Conservation (phyloP, 1,139 yeast species). For the Taphrina deformans region DNA sequence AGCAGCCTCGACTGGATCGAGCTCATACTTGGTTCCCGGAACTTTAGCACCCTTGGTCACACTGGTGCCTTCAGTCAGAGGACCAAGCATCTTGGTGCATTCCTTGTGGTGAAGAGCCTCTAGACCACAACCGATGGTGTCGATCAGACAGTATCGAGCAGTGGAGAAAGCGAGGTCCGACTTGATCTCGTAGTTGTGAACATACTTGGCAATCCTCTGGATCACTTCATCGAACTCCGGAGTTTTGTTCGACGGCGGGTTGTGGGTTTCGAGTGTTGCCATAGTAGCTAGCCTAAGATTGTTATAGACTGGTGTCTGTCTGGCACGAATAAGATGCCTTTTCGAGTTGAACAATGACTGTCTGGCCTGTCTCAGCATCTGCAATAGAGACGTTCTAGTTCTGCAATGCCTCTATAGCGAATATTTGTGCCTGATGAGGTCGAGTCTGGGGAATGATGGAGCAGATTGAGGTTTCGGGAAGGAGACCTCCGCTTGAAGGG, state of each 20-base stretch:
- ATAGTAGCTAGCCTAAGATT: conserved; percentile 21
- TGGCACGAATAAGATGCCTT: conserved; percentile 7
- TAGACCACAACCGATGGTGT: conserved; percentile 62
- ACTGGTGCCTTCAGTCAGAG: conserved; percentile 57
- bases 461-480: not conserved
- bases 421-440: not conserved
- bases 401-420: not conserved
- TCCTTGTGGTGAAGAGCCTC: conserved; percentile 59
- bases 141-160: conserved; percentile 52
- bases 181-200: conserved; percentile 52
- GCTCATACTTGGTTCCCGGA: conserved; percentile 54
- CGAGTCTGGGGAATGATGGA: not conserved
- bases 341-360: conserved; percentile 10
- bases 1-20: conserved; percentile 61
- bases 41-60: conserved; percentile 59
- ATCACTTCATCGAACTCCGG: conserved; percentile 50
- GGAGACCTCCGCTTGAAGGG: not conserved
- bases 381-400: not conserved
- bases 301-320: conserved; percentile 17
- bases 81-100: conserved; percentile 54
- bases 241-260: conserved; percentile 30
- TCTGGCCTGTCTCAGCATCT: conserved; percentile 25
- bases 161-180: conserved; percentile 52
- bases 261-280: conserved; percentile 20
- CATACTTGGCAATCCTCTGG: conserved; percentile 54